Percentiles rank a stretch among this genome's conserved stretches.
Conservation (phyloP, 164 flowering plant genomes). For the Vitis rotundifolia region DNA sequence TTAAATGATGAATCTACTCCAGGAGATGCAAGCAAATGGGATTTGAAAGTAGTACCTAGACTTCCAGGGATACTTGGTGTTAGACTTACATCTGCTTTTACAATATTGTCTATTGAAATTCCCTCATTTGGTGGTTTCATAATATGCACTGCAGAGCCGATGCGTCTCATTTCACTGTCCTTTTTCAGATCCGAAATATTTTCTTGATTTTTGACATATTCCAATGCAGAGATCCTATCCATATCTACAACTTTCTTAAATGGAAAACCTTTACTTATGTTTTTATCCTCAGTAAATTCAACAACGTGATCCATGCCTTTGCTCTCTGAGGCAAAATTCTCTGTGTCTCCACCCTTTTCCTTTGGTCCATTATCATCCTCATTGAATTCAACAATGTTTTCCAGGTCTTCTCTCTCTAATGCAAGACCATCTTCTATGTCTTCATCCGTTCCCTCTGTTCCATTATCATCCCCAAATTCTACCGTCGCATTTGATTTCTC, state of each 20-base stretch:
- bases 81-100: constrained; percentile 8
- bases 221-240: constrained; percentile 10
- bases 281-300: constrained; percentile 29
- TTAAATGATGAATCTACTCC: constrained; percentile 18
- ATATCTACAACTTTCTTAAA: constrained; percentile 13
- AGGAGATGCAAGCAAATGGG: constrained; percentile 12
- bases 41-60: constrained; percentile 5
- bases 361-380: no score
- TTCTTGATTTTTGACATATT: constrained; percentile 15
- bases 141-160: constrained; percentile 25
- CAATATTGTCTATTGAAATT: constrained; percentile 14
- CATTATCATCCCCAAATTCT: constrained; percentile 9
- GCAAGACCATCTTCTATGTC: constrained; percentile 22
- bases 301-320: constrained; percentile 12
- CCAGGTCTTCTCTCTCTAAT: constrained; percentile 1
- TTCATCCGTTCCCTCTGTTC: neutral
- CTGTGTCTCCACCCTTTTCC: no score
- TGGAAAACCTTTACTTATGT: constrained; percentile 15
- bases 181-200: constrained; percentile 18
- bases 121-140: constrained; percentile 20
- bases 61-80: constrained; percentile 7
- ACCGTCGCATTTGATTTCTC: constrained; percentile 5
- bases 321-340: neutral
- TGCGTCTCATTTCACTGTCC: constrained; percentile 12
- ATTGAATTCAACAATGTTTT: no score